Base-by-base conservation (phyloP, 352 stramenopile genomes). In the Pilasporangium apinafurcum region DNA sequence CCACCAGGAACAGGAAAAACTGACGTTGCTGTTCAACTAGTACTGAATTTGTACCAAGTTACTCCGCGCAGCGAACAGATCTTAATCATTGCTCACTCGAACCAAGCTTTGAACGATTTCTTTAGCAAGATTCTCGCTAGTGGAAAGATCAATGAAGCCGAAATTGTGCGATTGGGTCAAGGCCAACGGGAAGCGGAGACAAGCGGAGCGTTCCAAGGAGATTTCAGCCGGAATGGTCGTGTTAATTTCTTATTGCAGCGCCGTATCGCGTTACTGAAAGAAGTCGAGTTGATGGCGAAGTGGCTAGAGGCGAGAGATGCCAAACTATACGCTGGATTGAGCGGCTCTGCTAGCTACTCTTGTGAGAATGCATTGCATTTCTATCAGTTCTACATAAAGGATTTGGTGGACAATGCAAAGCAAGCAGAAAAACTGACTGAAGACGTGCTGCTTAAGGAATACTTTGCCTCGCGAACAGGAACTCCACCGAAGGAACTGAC, bases 311-410 rank as follows among this genome's bases (percentile, higher is more conserved):
- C 40, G 3, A 62, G 65, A 18, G 59, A 60, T 28, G 50, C 80
- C 32, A 66, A 42, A 22, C 62, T 40, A 56, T 51, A 68, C 51
- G 45, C 67, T 6, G 83, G 89, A 14, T 62, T 86, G 48, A 56
- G 63, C 48, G 59, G 79, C 32, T 86, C 75, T 44, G 54, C 77
- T 53, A 87, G 77, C 3, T 98, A 98, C 66, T 98, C 95, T 21
- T 98, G 95, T 44, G 96, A 98, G 65, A 98, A 96, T 17, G 93
- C 96, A 7, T 66, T 83, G 13, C 95, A 97, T 62, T 98, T 99
- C 59, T 88, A 97, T 53, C 66, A 88, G 29, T 85, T 92, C 47
- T 74, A 98, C 57, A 68, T 98, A 33, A 72, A 86, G 41, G 53
- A 69, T 30, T 58, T 85, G 24, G 82, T 98, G 24, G 70, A 92